Evolutionary conservation across 2,329 filamentous ascomycete species (phyloP).

Genomic region (Cladobotryum mycophilum): DNA sequence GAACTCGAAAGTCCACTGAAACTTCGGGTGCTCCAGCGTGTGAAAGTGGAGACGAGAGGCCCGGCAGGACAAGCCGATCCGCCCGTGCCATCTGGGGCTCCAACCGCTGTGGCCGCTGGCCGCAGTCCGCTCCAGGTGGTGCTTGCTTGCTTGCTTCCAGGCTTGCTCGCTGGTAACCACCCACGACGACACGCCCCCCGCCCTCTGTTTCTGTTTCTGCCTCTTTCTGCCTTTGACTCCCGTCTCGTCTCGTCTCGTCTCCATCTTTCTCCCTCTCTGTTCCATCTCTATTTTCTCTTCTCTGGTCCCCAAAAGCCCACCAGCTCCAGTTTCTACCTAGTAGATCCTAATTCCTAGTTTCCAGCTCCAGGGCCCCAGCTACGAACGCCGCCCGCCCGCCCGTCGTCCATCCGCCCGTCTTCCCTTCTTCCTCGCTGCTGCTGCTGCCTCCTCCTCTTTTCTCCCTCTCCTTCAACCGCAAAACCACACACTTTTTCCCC

Average conservation of each 20-base stretch:
- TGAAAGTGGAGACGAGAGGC: constrained; percentile 11
- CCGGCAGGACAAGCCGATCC: constrained; percentile 17
- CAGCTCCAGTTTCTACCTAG: neutral
- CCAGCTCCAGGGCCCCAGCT: too few species aligned
- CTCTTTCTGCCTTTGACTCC: neutral
- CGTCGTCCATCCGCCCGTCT: neutral
- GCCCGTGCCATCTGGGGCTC: constrained; percentile 13
- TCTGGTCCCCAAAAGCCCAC: constrained; percentile 3
- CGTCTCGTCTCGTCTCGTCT: neutral
- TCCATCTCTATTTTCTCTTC: neutral
- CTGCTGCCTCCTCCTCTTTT: neutral
- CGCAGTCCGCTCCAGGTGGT: constrained; percentile 1
- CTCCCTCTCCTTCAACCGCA: neutral
- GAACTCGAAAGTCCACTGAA: neutral
- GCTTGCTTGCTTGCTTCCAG: neutral
- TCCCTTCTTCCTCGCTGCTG: neutral
- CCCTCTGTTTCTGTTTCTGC: neutral
- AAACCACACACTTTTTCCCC: neutral
- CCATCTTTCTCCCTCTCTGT: neutral
- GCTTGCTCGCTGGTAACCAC: neutral
- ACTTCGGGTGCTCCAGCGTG: neutral
- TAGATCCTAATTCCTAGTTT: too few species aligned
- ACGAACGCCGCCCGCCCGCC: neutral
- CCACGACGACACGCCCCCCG: constrained; percentile 11
- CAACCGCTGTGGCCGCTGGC: constrained; percentile 13